These are phyloP conservation scores for Coemansia sp. DNA, from an alignment of 192 early-diverging fungal species.

Conservation along the genomic window DNA sequence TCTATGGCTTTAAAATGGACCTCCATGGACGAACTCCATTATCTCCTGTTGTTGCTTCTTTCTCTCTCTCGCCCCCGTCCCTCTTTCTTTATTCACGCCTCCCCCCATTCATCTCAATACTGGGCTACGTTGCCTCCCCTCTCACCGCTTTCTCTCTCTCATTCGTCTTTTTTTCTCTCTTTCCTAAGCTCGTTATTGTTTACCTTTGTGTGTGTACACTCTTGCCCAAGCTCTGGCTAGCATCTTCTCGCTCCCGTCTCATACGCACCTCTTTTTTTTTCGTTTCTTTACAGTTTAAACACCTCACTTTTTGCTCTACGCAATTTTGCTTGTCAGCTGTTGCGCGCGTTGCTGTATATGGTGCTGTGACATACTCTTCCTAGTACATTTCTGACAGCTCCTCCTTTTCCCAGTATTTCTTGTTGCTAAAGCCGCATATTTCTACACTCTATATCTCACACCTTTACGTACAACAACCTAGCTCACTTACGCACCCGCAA, in stretches of 20 bases:
- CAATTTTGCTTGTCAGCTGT: background rate
- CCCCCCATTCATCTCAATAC: conserved; percentile 9
- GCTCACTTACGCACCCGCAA: background rate
- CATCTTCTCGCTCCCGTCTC: background rate
- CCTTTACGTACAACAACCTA: background rate
- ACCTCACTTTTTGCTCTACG: background rate
- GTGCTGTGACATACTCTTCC: background rate
- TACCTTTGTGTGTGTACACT: background rate
- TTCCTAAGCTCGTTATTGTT: background rate
- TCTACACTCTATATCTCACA: background rate
- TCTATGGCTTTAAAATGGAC: conserved; percentile 3
- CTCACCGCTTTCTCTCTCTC: background rate
- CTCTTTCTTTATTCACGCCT: conserved; percentile 10
- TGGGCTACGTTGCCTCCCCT: conserved; percentile 7
- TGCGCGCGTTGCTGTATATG: background rate
- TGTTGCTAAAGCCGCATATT: background rate
- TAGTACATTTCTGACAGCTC: background rate
- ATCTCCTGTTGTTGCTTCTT: conserved; percentile 1
- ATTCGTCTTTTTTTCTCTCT: background rate
- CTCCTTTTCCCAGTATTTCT: background rate
- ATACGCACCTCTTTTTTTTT: background rate
- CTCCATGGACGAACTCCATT: background rate
- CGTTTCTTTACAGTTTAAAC: background rate
- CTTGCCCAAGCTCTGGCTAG: background rate
- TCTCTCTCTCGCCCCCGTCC: background rate